These are phyloP conservation scores for Solanum chiquidenum DNA, from an alignment of 257 asterid species.

Conservation along the genomic window DNA sequence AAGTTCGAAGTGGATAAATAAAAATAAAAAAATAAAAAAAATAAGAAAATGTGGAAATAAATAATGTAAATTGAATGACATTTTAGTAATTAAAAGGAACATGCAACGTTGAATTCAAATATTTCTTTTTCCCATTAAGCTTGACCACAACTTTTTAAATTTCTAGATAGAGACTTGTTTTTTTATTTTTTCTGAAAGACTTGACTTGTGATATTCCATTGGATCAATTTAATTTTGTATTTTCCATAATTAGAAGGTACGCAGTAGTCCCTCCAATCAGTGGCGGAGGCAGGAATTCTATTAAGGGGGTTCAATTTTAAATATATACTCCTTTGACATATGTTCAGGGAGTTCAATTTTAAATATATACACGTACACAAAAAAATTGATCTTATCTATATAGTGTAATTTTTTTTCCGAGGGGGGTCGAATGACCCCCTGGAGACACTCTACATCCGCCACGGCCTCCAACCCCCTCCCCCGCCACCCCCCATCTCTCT, in stretches of 20 bases:
- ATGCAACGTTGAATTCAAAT: not conserved
- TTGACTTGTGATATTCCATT: not conserved
- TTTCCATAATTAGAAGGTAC: too few relatives aligned
- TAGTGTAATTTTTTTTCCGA: too few relatives aligned
- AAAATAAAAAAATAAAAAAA: not conserved
- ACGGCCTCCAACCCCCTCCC: not conserved
- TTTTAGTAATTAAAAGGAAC: not conserved
- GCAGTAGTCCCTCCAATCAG: too few relatives aligned
- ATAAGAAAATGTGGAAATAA: not conserved
- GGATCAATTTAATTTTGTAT: not conserved
- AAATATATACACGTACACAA: too few relatives aligned
- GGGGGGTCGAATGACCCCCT: too few relatives aligned
- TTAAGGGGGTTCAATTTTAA: too few relatives aligned
- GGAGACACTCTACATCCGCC: too few relatives aligned
- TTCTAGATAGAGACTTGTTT: not conserved
- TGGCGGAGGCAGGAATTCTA: too few relatives aligned
- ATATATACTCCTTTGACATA: too few relatives aligned
- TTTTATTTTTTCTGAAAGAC: not conserved
- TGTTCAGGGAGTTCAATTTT: too few relatives aligned
- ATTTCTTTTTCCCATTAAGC: not conserved
- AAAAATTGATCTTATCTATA: too few relatives aligned
- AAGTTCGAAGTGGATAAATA: too few relatives aligned
- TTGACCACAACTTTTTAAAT: not conserved
- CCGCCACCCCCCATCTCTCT: not conserved
- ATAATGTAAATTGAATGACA: not conserved